Evolutionary conservation across 139 green algal species (phyloP), one percentile per base, ranked within the genome.

Genomic region (Coelastrella sp.): DNA sequence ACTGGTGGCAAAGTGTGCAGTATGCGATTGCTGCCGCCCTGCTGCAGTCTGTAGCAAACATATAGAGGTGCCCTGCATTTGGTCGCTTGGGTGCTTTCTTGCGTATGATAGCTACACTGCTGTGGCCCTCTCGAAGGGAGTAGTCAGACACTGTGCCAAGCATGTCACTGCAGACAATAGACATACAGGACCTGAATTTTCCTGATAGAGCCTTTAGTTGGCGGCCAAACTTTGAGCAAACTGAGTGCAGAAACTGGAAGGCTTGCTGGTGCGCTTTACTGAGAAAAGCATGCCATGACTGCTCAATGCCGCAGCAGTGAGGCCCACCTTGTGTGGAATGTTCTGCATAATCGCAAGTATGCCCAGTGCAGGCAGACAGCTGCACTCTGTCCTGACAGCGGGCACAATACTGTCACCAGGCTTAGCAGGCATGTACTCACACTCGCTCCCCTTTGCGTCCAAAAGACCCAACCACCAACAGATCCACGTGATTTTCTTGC

Each of bases 391-490:
- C 15, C 65, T 73, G 65, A 73, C 65, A n/a, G 65, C 65, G 19
- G 65, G 19, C 19, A 4, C 49, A 85, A 15, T 1, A 61, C 19
- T 66, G 79, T 12, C 61, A 87, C 4, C 61, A 65, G 56, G 19
- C 7, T 61, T 35, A 24, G 35, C 35, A 72, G 12, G 63, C 63
- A 72, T 22, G 17, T 78, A 80, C 93, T 94, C 87, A 95, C 93
- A 94, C 75, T 66, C 93, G 92, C 90, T 94, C 93, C 4, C 93
- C 93, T 76, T 95, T 95, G 61, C 92, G 87, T 6, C 93, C 93
- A 81, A 91, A 95, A 59, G 84, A 93, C 72, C 93, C 93, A 75
- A 94, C 56, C 58, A 95, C 92, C 79, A 95, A 84, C 80, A 95
- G 78, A 68, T 94, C 91, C 60, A 90, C 70, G 3, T 65, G 27